phyloP scores from a whole-genome alignment of 345 rosid species.

The Cardiospermum halicacabum region DNA sequence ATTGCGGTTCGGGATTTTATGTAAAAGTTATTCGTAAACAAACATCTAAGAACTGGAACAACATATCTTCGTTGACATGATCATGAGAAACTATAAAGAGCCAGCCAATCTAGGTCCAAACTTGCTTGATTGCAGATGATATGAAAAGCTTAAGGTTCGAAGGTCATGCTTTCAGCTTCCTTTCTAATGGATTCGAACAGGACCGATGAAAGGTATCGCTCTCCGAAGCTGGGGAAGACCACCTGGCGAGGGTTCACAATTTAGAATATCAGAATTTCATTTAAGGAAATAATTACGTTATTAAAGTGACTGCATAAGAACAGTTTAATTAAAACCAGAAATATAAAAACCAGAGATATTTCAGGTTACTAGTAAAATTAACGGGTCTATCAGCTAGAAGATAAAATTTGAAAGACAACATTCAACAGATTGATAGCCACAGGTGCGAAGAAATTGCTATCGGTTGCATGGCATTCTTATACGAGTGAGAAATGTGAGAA shows the following conservation, averaged over 20 bases:
- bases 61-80: background rate
- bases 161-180: slow-evolving; percentile 29
- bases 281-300: background rate
- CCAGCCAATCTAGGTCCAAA: too few relatives aligned
- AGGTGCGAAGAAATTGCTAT: background rate
- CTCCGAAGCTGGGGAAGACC: slow-evolving; percentile 48
- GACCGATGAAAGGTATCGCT: slow-evolving; percentile 33
- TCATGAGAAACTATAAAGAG: background rate
- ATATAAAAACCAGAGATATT: background rate
- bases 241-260: slow-evolving; percentile 27
- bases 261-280: background rate
- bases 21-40: background rate
- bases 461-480: background rate
- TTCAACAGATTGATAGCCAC: background rate
- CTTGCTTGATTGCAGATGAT: too few relatives aligned
- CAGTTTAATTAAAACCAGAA: background rate
- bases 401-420: background rate
- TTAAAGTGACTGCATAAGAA: background rate
- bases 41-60: background rate
- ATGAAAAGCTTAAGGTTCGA: slow-evolving; percentile 15
- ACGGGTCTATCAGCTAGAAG: background rate
- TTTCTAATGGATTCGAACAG: slow-evolving; percentile 30
- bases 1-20: background rate
- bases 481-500: background rate
- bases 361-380: background rate